Conservation (phyloP, 73 alveolate genomes). For the Paramecium bursaria region DNA sequence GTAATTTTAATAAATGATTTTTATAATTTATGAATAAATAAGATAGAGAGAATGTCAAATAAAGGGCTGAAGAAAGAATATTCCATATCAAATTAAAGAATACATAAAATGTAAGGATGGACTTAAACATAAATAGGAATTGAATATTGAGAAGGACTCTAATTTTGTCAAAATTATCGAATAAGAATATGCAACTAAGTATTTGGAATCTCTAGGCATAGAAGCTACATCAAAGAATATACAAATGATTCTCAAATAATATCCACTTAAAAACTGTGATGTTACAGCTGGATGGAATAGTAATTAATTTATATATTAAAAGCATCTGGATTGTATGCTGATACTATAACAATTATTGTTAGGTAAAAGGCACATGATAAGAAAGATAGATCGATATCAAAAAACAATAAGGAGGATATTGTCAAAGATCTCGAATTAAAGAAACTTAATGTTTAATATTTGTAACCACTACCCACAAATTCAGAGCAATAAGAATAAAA, state of each 20-base stretch:
- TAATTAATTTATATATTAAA: neutral
- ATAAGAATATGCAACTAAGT: conserved; percentile 59
- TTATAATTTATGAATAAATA: conserved; percentile 47
- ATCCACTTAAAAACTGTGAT: conserved; percentile 54
- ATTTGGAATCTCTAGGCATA: conserved; percentile 50
- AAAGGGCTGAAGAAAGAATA: conserved; percentile 47
- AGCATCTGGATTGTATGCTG: conserved; percentile 63
- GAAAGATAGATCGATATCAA: neutral
- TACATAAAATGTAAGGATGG: conserved; percentile 43
- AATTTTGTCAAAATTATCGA: conserved; percentile 50
- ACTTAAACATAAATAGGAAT: conserved; percentile 37
- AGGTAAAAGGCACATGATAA: conserved; percentile 13
- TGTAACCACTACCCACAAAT: neutral
- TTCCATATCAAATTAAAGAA: conserved; percentile 51
- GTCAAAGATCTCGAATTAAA: conserved; percentile 12
- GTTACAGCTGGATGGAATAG: conserved; percentile 62
- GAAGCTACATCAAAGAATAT: conserved; percentile 51
- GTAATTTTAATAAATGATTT: neutral
- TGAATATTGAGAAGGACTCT: conserved; percentile 31
- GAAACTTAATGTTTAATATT: neutral
- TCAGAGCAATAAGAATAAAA: conserved; percentile 1
- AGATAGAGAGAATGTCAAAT: conserved; percentile 53
- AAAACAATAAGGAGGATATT: conserved; percentile 1
- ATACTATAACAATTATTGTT: conserved; percentile 43
- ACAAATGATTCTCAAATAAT: conserved; percentile 17